Percentiles rank a stretch among this genome's conserved stretches.
Conservation (phyloP, 331 rosid species). For the Telfairia occidentalis region DNA sequence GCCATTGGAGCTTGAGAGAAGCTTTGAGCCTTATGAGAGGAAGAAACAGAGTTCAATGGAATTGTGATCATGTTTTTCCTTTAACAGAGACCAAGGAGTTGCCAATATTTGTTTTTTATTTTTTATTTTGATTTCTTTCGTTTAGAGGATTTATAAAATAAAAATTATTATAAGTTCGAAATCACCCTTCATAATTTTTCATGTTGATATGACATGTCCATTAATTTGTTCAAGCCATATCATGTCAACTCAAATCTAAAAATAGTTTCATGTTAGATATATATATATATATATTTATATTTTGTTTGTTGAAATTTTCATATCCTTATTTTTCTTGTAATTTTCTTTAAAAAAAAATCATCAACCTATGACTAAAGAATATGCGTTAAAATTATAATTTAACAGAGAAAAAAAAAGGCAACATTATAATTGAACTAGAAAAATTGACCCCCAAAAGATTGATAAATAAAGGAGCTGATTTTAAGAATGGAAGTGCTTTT, state of each 20-base stretch:
- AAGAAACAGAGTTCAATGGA: neutral
- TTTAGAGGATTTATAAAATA: neutral
- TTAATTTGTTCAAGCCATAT: no score
- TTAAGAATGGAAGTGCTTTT: neutral
- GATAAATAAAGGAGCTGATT: neutral
- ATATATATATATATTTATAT: no score
- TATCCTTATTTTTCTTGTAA: no score
- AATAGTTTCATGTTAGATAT: no score
- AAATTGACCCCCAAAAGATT: neutral
- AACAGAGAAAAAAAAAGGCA: no score
- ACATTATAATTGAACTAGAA: no score
- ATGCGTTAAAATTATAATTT: no score
- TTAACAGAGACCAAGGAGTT: neutral
- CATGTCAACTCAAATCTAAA: neutral
- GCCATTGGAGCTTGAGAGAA: conserved; percentile 3
- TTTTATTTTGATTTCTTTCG: neutral
- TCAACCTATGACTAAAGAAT: no score
- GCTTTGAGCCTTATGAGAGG: neutral
- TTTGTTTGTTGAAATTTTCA: no score
- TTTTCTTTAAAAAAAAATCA: no score
- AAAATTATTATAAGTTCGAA: neutral
- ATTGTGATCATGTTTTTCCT: neutral
- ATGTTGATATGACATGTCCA: neutral
- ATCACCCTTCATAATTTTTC: neutral
- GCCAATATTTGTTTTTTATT: neutral